A percentile compares a stretch with the other conserved stretches of the same genome.
Evolutionary conservation across 345 rosid genomes (phyloP).

Genomic region (Anacardium occidentale): DNA sequence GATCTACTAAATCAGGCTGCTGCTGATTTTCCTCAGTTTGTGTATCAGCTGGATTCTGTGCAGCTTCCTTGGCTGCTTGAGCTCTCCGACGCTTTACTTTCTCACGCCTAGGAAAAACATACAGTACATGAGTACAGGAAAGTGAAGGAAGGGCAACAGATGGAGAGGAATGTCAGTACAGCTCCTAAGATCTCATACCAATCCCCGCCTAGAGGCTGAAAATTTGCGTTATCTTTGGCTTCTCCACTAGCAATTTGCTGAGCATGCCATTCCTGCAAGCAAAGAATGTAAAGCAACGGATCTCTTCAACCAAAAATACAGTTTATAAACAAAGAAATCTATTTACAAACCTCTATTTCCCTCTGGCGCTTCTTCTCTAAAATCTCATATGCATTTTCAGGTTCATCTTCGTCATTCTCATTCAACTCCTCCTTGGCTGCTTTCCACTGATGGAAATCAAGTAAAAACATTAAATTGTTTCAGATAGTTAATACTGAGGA

Average conservation of each 20-base stretch:
- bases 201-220: conserved; percentile 95
- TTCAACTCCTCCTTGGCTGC: conserved; percentile 95
- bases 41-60: conserved; percentile 27
- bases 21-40: conserved; percentile 30
- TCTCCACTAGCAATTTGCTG: conserved; percentile 92
- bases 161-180: background rate
- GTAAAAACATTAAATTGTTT: background rate
- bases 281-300: conserved; percentile 15
- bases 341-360: conserved; percentile 64
- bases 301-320: background rate
- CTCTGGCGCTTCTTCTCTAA: conserved; percentile 76
- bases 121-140: background rate
- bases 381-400: conserved; percentile 55
- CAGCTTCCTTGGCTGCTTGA: conserved; percentile 49
- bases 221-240: conserved; percentile 91
- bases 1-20: conserved; percentile 52
- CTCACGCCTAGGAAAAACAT: conserved; percentile 65
- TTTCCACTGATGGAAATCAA: conserved; percentile 62
- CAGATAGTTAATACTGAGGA: conserved; percentile 8
- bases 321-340: conserved; percentile 2
- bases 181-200: conserved; percentile 48
- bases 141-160: background rate
- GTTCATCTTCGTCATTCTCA: conserved; percentile 77
- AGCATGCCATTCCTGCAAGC: conserved; percentile 73
- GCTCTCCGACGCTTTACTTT: conserved; percentile 79